These are phyloP conservation scores for Xerocomellus amylosporus DNA, from an alignment of 768 basidiomycete genomes.

Conservation along the genomic window DNA sequence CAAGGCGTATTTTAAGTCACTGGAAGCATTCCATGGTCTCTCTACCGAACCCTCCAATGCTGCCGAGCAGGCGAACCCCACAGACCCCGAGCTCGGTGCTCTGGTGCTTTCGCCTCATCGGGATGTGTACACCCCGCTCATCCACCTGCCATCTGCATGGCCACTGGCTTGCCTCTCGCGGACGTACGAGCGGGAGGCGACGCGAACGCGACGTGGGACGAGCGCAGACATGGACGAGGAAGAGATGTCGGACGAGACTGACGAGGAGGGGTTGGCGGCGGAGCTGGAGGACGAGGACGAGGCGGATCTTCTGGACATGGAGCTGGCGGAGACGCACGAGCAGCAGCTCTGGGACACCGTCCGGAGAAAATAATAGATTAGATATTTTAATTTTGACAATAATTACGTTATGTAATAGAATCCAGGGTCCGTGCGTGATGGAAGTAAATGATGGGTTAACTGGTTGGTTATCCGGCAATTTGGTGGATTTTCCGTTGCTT, in stretches of 20 bases:
- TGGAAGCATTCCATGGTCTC: slow-evolving; percentile 22
- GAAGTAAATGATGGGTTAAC: slow-evolving; percentile 13
- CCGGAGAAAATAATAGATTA: not conserved
- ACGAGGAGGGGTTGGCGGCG: slow-evolving; percentile 35
- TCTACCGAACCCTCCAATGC: not conserved
- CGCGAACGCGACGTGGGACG: slow-evolving; percentile 13
- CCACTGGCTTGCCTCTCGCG: slow-evolving; percentile 15
- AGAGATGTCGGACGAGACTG: slow-evolving; percentile 32
- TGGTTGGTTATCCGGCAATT: slow-evolving; percentile 13
- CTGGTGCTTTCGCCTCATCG: slow-evolving; percentile 25
- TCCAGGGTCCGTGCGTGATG: slow-evolving; percentile 32
- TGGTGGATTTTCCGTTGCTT: slow-evolving; percentile 11
- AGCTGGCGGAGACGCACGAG: slow-evolving; percentile 37
- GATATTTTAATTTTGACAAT: slow-evolving; percentile 8
- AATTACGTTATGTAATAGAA: slow-evolving; percentile 10
- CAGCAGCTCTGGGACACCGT: slow-evolving; percentile 37
- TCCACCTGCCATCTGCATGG: slow-evolving; percentile 30
- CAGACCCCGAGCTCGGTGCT: not conserved
- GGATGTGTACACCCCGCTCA: slow-evolving; percentile 36
- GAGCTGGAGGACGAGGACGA: slow-evolving; percentile 45
- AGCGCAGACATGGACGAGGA: slow-evolving; percentile 21
- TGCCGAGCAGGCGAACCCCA: slow-evolving; percentile 16
- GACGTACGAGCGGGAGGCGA: slow-evolving; percentile 26
- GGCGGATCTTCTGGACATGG: slow-evolving; percentile 39
- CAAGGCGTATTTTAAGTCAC: slow-evolving; percentile 39